Percentiles rank a stretch among this genome's conserved stretches.
phyloP scores from a whole-genome alignment of 2,329 filamentous ascomycete species.

The Claviceps africana region DNA sequence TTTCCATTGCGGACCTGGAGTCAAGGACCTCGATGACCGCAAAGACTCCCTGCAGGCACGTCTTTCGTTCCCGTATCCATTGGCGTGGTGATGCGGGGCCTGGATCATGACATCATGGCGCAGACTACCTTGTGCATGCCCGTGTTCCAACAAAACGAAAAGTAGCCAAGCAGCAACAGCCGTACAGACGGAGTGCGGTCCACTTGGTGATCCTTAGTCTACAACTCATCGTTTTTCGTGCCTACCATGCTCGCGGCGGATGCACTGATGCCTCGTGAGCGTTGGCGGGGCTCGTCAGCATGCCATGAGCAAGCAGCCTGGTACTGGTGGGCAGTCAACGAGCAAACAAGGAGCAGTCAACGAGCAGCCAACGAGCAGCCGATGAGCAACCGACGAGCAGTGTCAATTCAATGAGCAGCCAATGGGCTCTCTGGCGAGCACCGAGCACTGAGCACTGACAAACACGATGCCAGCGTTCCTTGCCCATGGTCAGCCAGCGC shows the following conservation, averaged over 20 bases:
- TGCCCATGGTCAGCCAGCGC: not conserved
- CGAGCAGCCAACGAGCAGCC: too few species aligned
- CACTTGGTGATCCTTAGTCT: not conserved
- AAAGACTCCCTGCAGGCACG: not conserved
- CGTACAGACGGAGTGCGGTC: not conserved
- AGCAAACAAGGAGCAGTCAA: too few species aligned
- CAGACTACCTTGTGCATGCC: conserved; percentile 1
- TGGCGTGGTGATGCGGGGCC: not conserved
- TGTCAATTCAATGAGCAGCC: too few species aligned
- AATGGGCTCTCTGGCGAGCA: too few species aligned
- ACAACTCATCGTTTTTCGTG: not conserved
- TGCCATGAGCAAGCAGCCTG: not conserved
- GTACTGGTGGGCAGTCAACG: too few species aligned
- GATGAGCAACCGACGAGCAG: too few species aligned
- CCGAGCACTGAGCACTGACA: not conserved
- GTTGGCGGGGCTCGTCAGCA: too few species aligned
- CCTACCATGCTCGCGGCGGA: not conserved
- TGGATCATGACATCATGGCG: conserved; percentile 20
- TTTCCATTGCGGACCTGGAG: not conserved
- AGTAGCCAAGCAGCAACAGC: not conserved
- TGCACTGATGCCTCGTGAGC: not conserved
- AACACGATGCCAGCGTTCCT: not conserved
- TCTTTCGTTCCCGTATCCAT: not conserved
- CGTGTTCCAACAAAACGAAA: not conserved
- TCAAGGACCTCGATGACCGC: not conserved